Base-by-base conservation (phyloP, 768 basidiomycete genomes). In the Chalciporus sphaerocephalus region DNA sequence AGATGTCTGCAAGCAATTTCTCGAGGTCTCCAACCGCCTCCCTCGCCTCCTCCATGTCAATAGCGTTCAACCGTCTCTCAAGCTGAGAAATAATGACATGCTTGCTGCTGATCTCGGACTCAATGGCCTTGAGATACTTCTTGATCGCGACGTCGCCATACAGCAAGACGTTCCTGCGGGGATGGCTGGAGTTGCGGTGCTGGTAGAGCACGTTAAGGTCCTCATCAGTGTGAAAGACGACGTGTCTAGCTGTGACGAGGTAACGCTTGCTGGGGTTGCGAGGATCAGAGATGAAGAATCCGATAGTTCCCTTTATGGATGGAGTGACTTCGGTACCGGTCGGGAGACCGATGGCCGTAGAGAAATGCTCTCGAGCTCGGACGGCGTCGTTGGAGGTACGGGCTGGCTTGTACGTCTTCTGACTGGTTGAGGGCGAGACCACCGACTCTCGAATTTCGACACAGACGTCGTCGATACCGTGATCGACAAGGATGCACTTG, bases 11-110 rank as follows among this genome's bases (percentile, higher is more conserved):
- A 50, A 56, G 68, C 63, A 69, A 67, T 5, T 44, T 42, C 59
- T 68, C 69, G 60, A 69, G 59, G 22, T 35, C 55, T 5, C 60
- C 43, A 52, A 71, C 66, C 48, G 43, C 50, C 27, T 23, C 34
- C 30, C 40, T 25, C 30, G 44, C 54, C 51, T 57, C 50, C 42
- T 21, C 27, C 32, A 67, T 51, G 39, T 64, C 35, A 21, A 8
- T 11, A 47, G 54, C 13, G 24, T 3, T 11, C 37, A 21, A 5
- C 10, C 9, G 6, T 12, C 13, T 38, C 37, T 28, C 27, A 24
- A 18, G 15, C 12, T 41, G 15, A 6, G 17, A 28, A 17, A 33
- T 15, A 8, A 17, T 42, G 24, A 42, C 33, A 2, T 35, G 35
- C 40, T 52, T 23, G 15, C 27, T 25, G 17, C 33, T 37, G 25